Conservation (phyloP, 176 grass and related monocot genomes). For the Oryza nivara region DNA sequence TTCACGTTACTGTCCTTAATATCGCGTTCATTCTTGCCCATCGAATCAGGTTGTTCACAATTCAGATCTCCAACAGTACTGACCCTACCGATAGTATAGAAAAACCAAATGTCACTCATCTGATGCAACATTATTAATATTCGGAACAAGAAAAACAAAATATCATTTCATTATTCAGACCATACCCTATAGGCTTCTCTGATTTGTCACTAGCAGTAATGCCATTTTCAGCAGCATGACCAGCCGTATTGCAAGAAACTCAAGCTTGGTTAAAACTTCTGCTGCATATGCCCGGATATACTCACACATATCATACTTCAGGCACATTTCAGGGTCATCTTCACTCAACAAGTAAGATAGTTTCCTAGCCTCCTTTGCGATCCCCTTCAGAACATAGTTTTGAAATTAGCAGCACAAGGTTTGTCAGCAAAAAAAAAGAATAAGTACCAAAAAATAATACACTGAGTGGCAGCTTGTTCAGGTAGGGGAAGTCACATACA, state of each 20-base stretch:
- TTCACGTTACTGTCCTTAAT: not conserved
- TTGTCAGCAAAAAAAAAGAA: not conserved
- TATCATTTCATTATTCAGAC: not conserved
- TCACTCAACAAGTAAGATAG: too few relatives aligned
- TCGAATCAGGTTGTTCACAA: not conserved
- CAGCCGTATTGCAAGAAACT: not conserved
- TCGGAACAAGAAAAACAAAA: not conserved
- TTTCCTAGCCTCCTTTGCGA: not conserved
- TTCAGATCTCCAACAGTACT: not conserved
- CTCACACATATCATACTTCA: not conserved
- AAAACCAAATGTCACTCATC: conserved; percentile 8
- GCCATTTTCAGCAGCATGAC: not conserved
- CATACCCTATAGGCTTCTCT: not conserved
- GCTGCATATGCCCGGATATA: not conserved
- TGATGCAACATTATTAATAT: not conserved
- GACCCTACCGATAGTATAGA: not conserved
- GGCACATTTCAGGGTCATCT: not conserved
- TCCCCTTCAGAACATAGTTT: conserved; percentile 9
- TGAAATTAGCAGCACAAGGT: not conserved
- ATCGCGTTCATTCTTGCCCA: not conserved
- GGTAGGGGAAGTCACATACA: not conserved
- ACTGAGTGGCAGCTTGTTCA: too few relatives aligned
- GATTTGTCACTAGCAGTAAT: not conserved
- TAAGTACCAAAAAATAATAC: not conserved
- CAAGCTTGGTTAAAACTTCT: not conserved